Conservation (phyloP, 768 basidiomycete genomes). For the Pleurotus salmoneostramineus region DNA sequence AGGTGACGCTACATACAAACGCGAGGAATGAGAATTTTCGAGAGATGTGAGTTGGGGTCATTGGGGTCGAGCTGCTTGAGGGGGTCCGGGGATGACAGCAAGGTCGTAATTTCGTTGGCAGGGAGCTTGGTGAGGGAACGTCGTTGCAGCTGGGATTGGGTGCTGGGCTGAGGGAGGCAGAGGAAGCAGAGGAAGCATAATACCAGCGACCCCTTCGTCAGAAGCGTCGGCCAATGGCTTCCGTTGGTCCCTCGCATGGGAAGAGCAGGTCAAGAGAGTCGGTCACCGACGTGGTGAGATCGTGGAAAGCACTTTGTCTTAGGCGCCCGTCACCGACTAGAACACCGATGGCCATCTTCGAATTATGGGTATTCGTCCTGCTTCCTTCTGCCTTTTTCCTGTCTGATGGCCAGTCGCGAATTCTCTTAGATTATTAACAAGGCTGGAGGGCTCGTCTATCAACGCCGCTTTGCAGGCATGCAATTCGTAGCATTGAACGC, state of each 20-base stretch:
- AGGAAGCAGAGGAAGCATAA: constrained; percentile 1
- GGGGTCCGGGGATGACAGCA: constrained; percentile 60
- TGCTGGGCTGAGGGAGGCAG: background rate
- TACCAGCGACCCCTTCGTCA: background rate
- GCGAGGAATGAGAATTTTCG: constrained; percentile 83
- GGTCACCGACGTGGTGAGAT: no score
- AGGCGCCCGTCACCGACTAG: constrained; percentile 4
- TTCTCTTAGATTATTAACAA: constrained; percentile 86
- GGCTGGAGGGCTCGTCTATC: constrained; percentile 95
- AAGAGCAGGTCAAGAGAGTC: no score
- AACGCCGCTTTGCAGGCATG: constrained; percentile 85
- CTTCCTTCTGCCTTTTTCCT: constrained; percentile 3
- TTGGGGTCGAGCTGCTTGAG: constrained; percentile 62
- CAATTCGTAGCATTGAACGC: constrained; percentile 5
- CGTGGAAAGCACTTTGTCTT: background rate
- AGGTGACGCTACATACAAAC: constrained; percentile 45
- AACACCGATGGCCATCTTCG: constrained; percentile 67
- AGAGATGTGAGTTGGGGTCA: constrained; percentile 70
- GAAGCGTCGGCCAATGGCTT: background rate
- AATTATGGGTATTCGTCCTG: constrained; percentile 66
- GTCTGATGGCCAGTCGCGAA: constrained; percentile 2
- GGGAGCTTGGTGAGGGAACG: constrained; percentile 36
- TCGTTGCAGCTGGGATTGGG: constrained; percentile 22
- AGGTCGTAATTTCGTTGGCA: constrained; percentile 40
- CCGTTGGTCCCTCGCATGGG: background rate